phyloP scores from a whole-genome alignment of 306 rosid species.

The Trichosanthes cucumerina region DNA sequence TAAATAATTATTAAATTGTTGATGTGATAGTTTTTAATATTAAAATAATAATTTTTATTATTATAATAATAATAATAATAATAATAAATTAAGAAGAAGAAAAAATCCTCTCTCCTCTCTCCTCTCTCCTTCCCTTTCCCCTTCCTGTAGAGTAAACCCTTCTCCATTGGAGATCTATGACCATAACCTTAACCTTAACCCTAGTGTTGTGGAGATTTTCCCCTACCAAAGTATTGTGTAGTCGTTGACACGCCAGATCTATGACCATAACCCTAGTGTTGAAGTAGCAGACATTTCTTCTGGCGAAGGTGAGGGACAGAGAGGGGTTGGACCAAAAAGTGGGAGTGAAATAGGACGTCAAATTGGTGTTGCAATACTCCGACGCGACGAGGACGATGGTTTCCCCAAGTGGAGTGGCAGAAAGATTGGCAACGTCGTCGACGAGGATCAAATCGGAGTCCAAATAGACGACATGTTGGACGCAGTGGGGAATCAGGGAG shows the following conservation, averaged over 20 bases:
- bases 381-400: conserved; percentile 76
- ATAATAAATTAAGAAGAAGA: too few species aligned
- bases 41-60: too few species aligned
- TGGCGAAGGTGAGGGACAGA: conserved; percentile 54
- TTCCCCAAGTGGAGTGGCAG: conserved; percentile 36
- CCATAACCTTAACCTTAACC: too few species aligned
- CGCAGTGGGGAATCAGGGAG: conserved; percentile 43
- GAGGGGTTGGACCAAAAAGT: conserved; percentile 84
- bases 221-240: too few species aligned
- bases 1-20: too few species aligned
- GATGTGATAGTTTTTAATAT: too few species aligned
- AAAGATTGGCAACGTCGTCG: conserved; percentile 77
- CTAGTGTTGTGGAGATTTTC: too few species aligned
- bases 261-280: conserved; percentile 99
- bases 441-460: conserved; percentile 87
- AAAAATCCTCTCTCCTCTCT: too few species aligned
- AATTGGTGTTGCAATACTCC: conserved; percentile 87
- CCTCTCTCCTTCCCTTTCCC: too few species aligned
- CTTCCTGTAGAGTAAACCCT: too few species aligned
- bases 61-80: too few species aligned
- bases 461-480: conserved; percentile 57
- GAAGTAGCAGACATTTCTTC: conserved; percentile 70
- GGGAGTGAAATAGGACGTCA: conserved; percentile 69
- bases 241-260: conserved; percentile 68
- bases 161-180: too few species aligned